A percentile compares a stretch with the other conserved stretches of the same genome.
These are phyloP conservation scores for Lipomyces mesembrius DNA, from an alignment of 805 yeast genomes.

Conservation along the genomic window DNA sequence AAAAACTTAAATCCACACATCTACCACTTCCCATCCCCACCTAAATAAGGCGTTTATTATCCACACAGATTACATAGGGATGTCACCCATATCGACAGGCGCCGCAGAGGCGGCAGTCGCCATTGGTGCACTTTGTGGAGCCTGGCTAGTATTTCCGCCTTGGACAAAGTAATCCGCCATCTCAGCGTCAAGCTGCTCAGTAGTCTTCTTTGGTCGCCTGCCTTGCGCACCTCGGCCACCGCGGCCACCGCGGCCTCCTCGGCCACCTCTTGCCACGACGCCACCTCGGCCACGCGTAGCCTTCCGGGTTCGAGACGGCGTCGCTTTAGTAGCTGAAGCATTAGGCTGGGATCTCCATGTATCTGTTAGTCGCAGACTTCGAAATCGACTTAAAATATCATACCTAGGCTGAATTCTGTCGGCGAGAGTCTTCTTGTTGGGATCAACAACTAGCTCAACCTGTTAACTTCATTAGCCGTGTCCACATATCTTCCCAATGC, in stretches of 20 bases:
- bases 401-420: conserved; percentile 35
- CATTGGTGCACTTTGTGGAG: conserved; percentile 26
- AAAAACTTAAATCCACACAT: not conserved
- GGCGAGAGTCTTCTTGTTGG: conserved; percentile 50
- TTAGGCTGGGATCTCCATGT: conserved; percentile 23
- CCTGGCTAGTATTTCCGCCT: conserved; percentile 33
- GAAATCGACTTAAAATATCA: not conserved
- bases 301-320: conserved; percentile 12
- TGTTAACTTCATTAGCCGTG: conserved; percentile 17
- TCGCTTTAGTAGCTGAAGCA: conserved; percentile 17
- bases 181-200: conserved; percentile 95
- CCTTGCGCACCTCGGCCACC: conserved; percentile 33
- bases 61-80: conserved; percentile 32
- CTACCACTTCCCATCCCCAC: not conserved
- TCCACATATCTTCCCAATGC: conserved; percentile 16
- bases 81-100: conserved; percentile 38
- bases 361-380: conserved; percentile 15
- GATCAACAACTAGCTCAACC: conserved; percentile 83
- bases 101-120: conserved; percentile 32
- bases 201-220: conserved; percentile 66
- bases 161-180: conserved; percentile 87
- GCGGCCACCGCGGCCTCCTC: conserved; percentile 38
- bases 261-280: conserved; percentile 9
- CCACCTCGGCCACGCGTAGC: conserved; percentile 10
- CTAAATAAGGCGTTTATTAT: not conserved